Evolutionary conservation across 345 rosid genomes (phyloP), one percentile per base, ranked within the genome.

Genomic region (Citrus sinensis): DNA sequence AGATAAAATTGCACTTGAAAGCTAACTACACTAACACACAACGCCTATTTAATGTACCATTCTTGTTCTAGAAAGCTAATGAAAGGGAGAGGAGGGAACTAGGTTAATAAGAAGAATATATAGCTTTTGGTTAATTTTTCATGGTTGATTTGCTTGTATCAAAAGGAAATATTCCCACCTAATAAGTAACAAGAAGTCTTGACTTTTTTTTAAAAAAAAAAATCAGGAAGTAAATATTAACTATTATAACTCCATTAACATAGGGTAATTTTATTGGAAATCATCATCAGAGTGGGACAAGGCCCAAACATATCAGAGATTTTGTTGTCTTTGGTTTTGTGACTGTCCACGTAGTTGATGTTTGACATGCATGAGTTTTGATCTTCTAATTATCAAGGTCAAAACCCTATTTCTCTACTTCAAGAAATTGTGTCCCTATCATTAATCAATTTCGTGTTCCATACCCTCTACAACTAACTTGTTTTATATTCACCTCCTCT

Each of bases 161-260:
- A 24, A 77, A 42, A 70, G 79, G 34, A 71, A 79, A 42, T 51
- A 29, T 46, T 66, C 84, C 67, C 59, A 85, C 86, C 88, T 85
- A 87, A 83, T 78, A n/a, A 63, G 78, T 81, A 87, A 84, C 87
- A 82, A 82, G 81, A 79, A 80, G 67, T 67, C 78, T 87, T 83
- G 90, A 85, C 86, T 80, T 81, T 71, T 32, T 32, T 0, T 0
- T 0, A 32, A 32, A 32, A 30, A 2, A 30, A 32, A 32, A 32
- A 32, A 4, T 22, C 69, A 61, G 35, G 22, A 22, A 80, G 55
- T n/a, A 77, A 61, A 63, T 71, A 39, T 61, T 27, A 34, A 14
- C 8, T 71, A 30, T n/a, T 42, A 17, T 46, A 32, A 24, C 29
- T 65, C 65, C 58, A 69, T 65, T 69, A 51, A 19, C 30, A 9